These are phyloP conservation scores for Lentinula novae-zelandiae DNA, from an alignment of 1,284 basidiomycete genomes.

Conservation along the genomic window DNA sequence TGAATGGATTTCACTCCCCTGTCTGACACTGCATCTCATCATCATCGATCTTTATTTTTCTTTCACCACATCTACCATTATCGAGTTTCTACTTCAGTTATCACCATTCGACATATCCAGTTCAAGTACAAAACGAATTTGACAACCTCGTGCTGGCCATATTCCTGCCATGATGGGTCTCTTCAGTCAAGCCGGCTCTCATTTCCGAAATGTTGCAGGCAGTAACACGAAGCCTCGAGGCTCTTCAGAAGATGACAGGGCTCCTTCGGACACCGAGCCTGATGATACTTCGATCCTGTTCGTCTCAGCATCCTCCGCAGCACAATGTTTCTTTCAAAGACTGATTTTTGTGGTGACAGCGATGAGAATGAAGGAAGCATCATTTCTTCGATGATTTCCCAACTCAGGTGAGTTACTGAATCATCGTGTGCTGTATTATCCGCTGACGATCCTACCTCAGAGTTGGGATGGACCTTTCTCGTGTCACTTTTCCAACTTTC, in stretches of 20 bases:
- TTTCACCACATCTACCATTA: background rate
- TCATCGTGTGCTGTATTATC: conserved; percentile 5
- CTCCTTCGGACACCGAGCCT: conserved; percentile 73
- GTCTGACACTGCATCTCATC: background rate
- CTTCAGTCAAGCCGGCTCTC: conserved; percentile 65
- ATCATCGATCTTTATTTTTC: background rate
- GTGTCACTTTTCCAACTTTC: conserved; percentile 92
- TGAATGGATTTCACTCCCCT: background rate
- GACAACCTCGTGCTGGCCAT: conserved; percentile 3
- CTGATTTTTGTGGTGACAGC: conserved; percentile 30
- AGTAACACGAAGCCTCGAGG: conserved; percentile 36
- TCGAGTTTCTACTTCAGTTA: background rate
- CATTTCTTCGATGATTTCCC: conserved; percentile 76
- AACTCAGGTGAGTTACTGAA: conserved; percentile 64
- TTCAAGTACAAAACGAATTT: background rate
- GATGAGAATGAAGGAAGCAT: conserved; percentile 83
- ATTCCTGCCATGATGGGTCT: conserved; percentile 63
- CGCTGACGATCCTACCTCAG: conserved; percentile 31
- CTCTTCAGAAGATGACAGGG: conserved; percentile 59
- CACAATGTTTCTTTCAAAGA: conserved; percentile 18
- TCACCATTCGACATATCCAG: background rate
- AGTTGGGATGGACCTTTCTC: conserved; percentile 93
- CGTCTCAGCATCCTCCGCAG: conserved; percentile 28
- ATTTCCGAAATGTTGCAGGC: conserved; percentile 40
- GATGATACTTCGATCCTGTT: conserved; percentile 84